phyloP scores from a whole-genome alignment of 352 stramenopile genomes.

The Globisporangium iwayamae region DNA sequence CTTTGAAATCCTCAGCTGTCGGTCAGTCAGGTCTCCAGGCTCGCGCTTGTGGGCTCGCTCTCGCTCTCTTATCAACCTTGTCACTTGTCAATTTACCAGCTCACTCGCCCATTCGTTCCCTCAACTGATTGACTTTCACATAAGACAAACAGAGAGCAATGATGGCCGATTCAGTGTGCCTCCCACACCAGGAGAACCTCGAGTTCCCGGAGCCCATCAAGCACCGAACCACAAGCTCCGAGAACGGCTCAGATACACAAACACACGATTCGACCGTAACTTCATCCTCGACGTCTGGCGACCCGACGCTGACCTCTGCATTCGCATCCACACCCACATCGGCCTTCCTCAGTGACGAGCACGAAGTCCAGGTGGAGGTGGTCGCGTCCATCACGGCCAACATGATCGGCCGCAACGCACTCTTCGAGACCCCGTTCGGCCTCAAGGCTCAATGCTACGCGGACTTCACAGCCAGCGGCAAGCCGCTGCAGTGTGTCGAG shows the following conservation, averaged over 20 bases:
- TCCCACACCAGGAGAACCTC: too few species aligned
- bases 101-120: too few species aligned
- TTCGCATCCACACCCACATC: background rate
- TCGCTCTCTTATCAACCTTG: too few species aligned
- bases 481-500: constrained; percentile 87
- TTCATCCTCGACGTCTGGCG: background rate
- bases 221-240: background rate
- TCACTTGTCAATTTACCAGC: too few species aligned
- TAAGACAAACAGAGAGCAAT: too few species aligned
- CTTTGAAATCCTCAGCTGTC: too few species aligned
- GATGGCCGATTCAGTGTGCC: too few species aligned
- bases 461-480: constrained; percentile 93
- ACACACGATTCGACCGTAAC: background rate
- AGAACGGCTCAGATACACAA: background rate
- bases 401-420: constrained; percentile 39
- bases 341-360: background rate
- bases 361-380: background rate
- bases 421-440: constrained; percentile 73
- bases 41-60: too few species aligned
- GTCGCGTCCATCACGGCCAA: constrained; percentile 38
- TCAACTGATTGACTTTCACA: too few species aligned
- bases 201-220: background rate
- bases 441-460: constrained; percentile 87
- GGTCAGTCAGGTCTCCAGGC: too few species aligned
- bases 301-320: background rate